phyloP scores from a whole-genome alignment of 331 rosid genomes.

The Pyracantha coccinea region DNA sequence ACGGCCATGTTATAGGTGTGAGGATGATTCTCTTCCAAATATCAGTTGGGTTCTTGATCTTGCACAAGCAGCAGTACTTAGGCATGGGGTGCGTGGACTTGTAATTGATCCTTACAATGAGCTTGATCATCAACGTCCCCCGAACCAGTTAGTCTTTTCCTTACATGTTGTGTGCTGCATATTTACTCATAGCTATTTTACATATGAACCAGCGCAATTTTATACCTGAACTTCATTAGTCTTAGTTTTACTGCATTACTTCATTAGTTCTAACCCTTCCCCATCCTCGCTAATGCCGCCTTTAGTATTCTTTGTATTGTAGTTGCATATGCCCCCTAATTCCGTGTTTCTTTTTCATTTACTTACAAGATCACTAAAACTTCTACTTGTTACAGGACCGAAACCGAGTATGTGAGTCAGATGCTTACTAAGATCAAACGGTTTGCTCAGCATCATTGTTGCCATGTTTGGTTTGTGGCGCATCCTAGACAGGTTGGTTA shows the following conservation, averaged over 20 bases:
- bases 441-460: conserved; percentile 91
- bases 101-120: conserved; percentile 98
- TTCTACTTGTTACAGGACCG: conserved; percentile 53
- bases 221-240: neutral
- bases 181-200: neutral
- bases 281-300: no score
- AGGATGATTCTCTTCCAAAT: conserved; percentile 84
- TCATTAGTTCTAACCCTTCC: neutral
- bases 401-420: conserved; percentile 95
- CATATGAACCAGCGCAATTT: neutral
- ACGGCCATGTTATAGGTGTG: conserved; percentile 50
- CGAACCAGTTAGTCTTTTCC: conserved; percentile 61
- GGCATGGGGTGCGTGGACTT: conserved; percentile 97
- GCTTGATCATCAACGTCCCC: conserved; percentile 92
- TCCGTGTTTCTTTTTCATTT: neutral
- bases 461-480: conserved; percentile 99
- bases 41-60: conserved; percentile 89
- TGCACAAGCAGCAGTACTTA: conserved; percentile 83
- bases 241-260: neutral
- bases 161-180: neutral
- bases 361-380: neutral
- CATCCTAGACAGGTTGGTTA: conserved; percentile 92
- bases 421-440: conserved; percentile 91
- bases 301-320: neutral
- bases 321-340: neutral